A percentile compares a stretch with the other conserved stretches of the same genome.
Evolutionary conservation across 2,329 filamentous ascomycete species (phyloP).

Genomic region (Ceratocystis cacaofunesta): DNA sequence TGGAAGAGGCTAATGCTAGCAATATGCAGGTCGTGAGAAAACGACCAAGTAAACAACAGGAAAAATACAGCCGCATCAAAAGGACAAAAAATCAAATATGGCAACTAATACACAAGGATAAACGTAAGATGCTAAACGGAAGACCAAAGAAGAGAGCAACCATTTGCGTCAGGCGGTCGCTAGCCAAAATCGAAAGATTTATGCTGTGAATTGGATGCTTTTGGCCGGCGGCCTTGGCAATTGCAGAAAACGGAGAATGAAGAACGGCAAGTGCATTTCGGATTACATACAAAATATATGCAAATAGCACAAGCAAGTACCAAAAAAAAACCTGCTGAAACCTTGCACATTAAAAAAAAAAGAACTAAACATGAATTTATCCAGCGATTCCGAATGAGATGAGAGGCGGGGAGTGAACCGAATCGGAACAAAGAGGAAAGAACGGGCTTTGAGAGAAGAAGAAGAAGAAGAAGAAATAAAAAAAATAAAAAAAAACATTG

Average conservation of each 20-base stretch:
- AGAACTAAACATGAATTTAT: neutral
- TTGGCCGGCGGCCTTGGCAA: neutral
- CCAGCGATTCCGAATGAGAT: neutral
- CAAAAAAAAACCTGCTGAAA: neutral
- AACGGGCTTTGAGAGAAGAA: neutral
- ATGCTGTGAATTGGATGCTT: neutral
- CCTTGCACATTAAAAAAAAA: neutral
- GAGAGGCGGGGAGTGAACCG: neutral
- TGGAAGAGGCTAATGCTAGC: neutral
- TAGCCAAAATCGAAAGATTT: neutral
- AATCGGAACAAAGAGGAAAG: neutral
- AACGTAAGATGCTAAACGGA: neutral
- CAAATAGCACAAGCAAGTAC: neutral
- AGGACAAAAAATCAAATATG: neutral
- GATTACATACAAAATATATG: neutral
- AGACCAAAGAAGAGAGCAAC: neutral
- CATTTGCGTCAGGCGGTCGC: neutral
- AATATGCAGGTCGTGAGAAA: neutral
- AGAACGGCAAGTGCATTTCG: neutral
- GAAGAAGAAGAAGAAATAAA: neutral
- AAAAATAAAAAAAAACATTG: neutral
- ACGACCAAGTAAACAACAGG: neutral
- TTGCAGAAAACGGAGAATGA: neutral
- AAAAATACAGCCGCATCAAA: neutral
- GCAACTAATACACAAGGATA: neutral